phyloP scores from a whole-genome alignment of 2,329 filamentous ascomycete species.

The Ceratocystis ficicola region DNA sequence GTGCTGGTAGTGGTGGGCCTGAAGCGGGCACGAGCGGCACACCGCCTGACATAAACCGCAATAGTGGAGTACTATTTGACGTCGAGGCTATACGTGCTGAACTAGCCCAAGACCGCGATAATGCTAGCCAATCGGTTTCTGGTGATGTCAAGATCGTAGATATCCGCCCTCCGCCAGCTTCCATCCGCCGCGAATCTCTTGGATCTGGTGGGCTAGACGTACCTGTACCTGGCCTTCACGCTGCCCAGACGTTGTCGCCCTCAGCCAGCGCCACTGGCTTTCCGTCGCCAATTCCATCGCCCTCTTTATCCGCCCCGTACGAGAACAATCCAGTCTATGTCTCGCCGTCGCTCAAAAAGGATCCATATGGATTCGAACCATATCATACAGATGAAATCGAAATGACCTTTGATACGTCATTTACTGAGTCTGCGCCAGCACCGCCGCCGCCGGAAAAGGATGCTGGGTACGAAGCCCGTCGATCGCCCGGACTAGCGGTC shows the following conservation, averaged over 20 bases:
- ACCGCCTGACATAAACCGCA: slow-evolving; percentile 35
- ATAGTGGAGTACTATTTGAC: slow-evolving; percentile 70
- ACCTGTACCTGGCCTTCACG: background rate
- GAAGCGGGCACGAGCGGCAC: slow-evolving; percentile 29
- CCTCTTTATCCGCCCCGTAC: slow-evolving; percentile 13
- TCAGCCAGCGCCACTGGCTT: slow-evolving; percentile 8
- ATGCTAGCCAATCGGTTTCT: background rate
- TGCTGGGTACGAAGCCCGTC: slow-evolving; percentile 26
- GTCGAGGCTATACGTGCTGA: slow-evolving; percentile 87
- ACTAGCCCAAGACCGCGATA: slow-evolving; percentile 70
- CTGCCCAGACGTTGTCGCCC: slow-evolving; percentile 12
- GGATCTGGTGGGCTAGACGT: slow-evolving; percentile 1
- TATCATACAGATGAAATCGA: slow-evolving; percentile 41
- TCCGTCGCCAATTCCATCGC: slow-evolving; percentile 14
- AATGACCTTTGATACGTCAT: slow-evolving; percentile 62
- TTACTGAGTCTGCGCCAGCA: slow-evolving; percentile 31
- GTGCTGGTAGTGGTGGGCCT: slow-evolving; percentile 24
- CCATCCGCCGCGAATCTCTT: slow-evolving; percentile 17
- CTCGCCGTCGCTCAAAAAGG: slow-evolving; percentile 12
- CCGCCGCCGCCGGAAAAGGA: slow-evolving; percentile 27
- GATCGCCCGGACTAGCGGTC: slow-evolving; percentile 25
- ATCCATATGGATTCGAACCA: slow-evolving; percentile 20
- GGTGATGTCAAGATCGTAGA: slow-evolving; percentile 3
- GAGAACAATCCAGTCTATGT: slow-evolving; percentile 7
- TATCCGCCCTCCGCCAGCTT: slow-evolving; percentile 19